Evolutionary conservation across 2,329 filamentous ascomycete species (phyloP).

Genomic region (Monosporascus ibericus): DNA sequence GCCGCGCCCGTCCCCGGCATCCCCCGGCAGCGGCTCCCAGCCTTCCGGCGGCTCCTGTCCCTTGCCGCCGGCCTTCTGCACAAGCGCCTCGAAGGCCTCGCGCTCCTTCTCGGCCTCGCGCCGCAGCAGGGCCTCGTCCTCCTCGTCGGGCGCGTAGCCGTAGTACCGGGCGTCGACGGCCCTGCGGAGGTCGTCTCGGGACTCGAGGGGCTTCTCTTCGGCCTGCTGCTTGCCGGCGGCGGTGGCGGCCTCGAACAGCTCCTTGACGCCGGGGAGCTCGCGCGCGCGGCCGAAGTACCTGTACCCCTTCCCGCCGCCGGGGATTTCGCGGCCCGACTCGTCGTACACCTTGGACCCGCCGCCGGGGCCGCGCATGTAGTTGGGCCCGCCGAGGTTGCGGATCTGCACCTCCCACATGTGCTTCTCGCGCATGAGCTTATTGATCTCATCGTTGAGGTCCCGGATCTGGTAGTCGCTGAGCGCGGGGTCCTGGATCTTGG

Average conservation of each 20-base stretch:
- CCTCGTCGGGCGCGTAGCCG: slow-evolving; percentile 88
- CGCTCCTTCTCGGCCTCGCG: slow-evolving; percentile 83
- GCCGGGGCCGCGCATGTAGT: slow-evolving; percentile 74
- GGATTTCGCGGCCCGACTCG: slow-evolving; percentile 65
- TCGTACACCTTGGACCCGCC: slow-evolving; percentile 59
- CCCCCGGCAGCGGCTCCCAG: slow-evolving; percentile 85
- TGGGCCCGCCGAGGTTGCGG: slow-evolving; percentile 88
- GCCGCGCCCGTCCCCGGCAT: slow-evolving; percentile 71
- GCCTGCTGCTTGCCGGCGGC: slow-evolving; percentile 38
- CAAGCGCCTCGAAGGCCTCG: slow-evolving; percentile 67
- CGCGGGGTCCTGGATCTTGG: slow-evolving; percentile 84
- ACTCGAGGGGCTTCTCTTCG: slow-evolving; percentile 58
- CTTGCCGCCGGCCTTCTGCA: slow-evolving; percentile 49
- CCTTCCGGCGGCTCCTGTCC: slow-evolving; percentile 54
- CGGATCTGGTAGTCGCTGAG: slow-evolving; percentile 97
- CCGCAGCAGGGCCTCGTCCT: slow-evolving; percentile 71
- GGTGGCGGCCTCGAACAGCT: slow-evolving; percentile 79
- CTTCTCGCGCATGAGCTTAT: slow-evolving; percentile 98
- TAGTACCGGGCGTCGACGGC: slow-evolving; percentile 93
- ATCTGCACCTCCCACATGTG: slow-evolving; percentile 99
- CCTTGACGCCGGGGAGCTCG: slow-evolving; percentile 91
- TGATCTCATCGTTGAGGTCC: slow-evolving; percentile 98
- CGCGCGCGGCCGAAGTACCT: slow-evolving; percentile 86
- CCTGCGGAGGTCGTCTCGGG: slow-evolving; percentile 62
- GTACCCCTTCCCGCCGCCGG: slow-evolving; percentile 79